Evolutionary conservation across 768 basidiomycete species (phyloP).

Genomic region (Aureoboletus auriporus): DNA sequence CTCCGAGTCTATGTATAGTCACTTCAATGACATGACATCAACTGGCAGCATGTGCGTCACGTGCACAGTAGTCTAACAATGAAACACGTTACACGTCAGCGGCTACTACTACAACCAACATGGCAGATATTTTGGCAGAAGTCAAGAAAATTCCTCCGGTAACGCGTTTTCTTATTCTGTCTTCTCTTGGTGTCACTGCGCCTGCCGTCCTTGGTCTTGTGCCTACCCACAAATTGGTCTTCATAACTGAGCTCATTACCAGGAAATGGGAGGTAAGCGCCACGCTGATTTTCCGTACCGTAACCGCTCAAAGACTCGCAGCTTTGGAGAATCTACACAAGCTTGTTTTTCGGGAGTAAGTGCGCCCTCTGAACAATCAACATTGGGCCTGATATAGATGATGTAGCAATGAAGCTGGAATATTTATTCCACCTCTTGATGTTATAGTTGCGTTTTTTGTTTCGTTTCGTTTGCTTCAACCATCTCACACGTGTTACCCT

Average conservation of each 20-base stretch:
- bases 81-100: not conserved
- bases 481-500: not conserved
- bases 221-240: conserved; percentile 51
- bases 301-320: conserved; percentile 24
- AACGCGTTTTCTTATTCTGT: conserved; percentile 64
- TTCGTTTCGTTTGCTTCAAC: not conserved
- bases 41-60: not conserved
- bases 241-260: conserved; percentile 42
- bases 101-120: conserved; percentile 15
- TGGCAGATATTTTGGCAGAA: conserved; percentile 53
- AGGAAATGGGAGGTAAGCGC: conserved; percentile 48
- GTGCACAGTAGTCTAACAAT: not conserved
- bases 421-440: conserved; percentile 42
- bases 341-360: conserved; percentile 70
- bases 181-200: conserved; percentile 57
- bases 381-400: not conserved
- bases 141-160: conserved; percentile 81
- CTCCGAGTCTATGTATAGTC: not conserved
- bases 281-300: conserved; percentile 1
- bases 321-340: conserved; percentile 72
- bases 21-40: not conserved
- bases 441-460: conserved; percentile 34
- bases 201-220: conserved; percentile 55
- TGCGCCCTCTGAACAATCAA: not conserved
- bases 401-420: conserved; percentile 25